Evolutionary conservation across 768 basidiomycete genomes (phyloP).

Genomic region (Suillus luteus): DNA sequence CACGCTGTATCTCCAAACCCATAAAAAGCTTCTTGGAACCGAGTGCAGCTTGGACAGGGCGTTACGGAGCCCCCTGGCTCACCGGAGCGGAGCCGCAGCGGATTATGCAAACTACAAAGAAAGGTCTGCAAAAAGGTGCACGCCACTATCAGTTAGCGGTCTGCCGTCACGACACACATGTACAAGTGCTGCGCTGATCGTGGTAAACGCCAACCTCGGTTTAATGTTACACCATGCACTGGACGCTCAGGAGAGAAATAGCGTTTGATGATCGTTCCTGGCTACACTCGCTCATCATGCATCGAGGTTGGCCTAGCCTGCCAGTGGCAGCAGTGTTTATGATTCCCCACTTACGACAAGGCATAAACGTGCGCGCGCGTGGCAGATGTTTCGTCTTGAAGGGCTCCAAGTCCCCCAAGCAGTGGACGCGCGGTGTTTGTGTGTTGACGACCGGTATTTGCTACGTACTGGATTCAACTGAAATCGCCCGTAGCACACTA

Average conservation of each 20-base stretch:
- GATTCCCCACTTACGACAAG: neutral
- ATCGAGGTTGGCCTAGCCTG: neutral
- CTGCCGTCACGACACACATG: neutral
- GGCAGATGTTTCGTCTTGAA: neutral
- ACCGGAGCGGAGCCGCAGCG: slow-evolving; percentile 2
- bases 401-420: neutral
- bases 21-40: neutral
- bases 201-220: neutral
- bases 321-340: neutral
- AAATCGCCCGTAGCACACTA: neutral
- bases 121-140: neutral
- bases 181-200: neutral
- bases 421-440: neutral
- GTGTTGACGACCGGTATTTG: neutral
- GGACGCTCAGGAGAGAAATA: neutral
- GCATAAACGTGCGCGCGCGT: neutral
- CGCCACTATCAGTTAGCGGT: neutral
- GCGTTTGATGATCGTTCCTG: slow-evolving; percentile 7
- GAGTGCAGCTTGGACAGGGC: neutral
- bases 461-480: neutral
- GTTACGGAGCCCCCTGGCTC: neutral
- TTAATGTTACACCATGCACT: slow-evolving; percentile 1
- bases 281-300: neutral
- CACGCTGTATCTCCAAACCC: neutral
- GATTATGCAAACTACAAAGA: neutral